phyloP scores from a whole-genome alignment of 257 asterid genomes.

The Oldenlandia corymbosa region DNA sequence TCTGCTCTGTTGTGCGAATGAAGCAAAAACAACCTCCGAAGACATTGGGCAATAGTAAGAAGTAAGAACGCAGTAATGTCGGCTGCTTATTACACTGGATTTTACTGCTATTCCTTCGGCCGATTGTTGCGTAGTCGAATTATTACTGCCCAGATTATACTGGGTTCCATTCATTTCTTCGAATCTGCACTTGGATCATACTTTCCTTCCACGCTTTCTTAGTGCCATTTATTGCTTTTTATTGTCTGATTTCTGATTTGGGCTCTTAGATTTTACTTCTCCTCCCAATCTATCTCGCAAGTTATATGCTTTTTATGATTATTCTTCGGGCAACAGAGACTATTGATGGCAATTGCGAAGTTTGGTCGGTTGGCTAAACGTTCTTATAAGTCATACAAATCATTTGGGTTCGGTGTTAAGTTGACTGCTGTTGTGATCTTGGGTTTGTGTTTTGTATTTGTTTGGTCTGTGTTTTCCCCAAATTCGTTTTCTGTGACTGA shows the following conservation, averaged over 20 bases:
- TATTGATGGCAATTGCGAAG: constrained; percentile 59
- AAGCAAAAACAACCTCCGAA: neutral
- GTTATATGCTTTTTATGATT: neutral
- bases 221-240: constrained; percentile 10
- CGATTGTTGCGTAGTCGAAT: neutral
- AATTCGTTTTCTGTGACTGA: constrained; percentile 57
- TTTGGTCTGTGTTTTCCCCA: constrained; percentile 74
- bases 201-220: constrained; percentile 26
- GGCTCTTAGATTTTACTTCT: constrained; percentile 1
- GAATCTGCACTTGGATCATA: constrained; percentile 38
- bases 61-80: neutral
- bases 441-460: constrained; percentile 78
- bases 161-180: constrained; percentile 9
- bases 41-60: neutral
- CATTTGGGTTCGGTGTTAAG: constrained; percentile 69
- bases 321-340: constrained; percentile 10
- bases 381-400: constrained; percentile 53
- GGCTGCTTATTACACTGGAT: neutral
- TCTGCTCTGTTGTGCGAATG: too few species aligned
- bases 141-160: neutral
- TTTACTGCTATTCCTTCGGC: neutral
- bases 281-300: neutral
- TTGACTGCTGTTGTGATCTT: constrained; percentile 57
- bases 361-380: constrained; percentile 84
- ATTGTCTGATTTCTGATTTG: constrained; percentile 5